A percentile compares a stretch with the other conserved stretches of the same genome.
phyloP scores from a whole-genome alignment of 2,329 filamentous ascomycete genomes.

The Lachnellula arida region DNA sequence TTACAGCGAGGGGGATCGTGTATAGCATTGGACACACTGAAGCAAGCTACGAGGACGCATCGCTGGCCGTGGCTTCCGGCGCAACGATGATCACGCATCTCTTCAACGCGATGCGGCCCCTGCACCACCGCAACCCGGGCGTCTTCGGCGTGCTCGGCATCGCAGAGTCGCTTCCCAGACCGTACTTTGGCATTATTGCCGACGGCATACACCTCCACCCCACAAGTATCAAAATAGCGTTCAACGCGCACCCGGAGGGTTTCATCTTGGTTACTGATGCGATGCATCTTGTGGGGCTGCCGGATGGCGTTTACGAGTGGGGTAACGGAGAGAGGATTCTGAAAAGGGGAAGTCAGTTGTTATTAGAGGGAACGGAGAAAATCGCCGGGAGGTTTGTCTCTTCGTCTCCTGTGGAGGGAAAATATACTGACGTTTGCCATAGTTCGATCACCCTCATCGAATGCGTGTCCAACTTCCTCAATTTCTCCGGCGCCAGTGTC shows the following conservation, averaged over 20 bases:
- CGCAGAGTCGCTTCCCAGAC: constrained; percentile 48
- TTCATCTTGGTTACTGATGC: constrained; percentile 90
- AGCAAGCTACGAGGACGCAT: constrained; percentile 78
- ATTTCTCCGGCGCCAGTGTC: constrained; percentile 65
- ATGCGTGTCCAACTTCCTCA: constrained; percentile 76
- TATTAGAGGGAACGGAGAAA: constrained; percentile 71
- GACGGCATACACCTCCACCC: constrained; percentile 90
- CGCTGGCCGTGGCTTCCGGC: constrained; percentile 64
- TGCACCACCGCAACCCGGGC: constrained; percentile 87
- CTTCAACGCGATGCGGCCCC: constrained; percentile 89
- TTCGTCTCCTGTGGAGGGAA: constrained; percentile 9
- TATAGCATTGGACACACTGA: constrained; percentile 84
- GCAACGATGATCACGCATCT: constrained; percentile 89
- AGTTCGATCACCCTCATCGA: constrained; percentile 71
- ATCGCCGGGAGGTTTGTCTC: constrained; percentile 64
- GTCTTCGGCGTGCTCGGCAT: constrained; percentile 81
- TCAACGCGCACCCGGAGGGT: constrained; percentile 77
- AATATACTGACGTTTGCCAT: constrained; percentile 21
- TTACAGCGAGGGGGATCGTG: constrained; percentile 62
- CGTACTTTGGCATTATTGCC: constrained; percentile 84
- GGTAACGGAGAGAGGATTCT: constrained; percentile 66
- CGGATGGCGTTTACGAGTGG: constrained; percentile 82
- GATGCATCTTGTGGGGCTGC: constrained; percentile 80
- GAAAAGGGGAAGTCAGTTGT: constrained; percentile 68
- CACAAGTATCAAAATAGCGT: constrained; percentile 84